Evolutionary conservation across 306 rosid species (phyloP).

Genomic region (Begonia masoniana): DNA sequence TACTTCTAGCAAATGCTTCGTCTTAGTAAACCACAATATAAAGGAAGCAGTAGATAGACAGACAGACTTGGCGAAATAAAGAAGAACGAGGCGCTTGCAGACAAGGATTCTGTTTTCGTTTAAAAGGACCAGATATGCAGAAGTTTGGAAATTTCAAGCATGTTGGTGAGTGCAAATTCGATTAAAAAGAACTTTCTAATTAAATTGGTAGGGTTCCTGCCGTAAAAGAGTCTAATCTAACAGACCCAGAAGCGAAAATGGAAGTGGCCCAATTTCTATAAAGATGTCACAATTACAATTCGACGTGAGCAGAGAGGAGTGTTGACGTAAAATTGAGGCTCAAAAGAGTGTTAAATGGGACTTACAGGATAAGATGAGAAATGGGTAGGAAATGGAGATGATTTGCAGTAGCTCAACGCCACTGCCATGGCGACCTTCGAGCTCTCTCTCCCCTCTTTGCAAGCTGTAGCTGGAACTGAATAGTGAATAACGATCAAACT

Average conservation of each 20-base stretch:
- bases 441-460: not conserved
- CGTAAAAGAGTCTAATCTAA: not conserved
- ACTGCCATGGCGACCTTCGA: constrained; percentile 29
- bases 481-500: too few relatives aligned
- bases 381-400: constrained; percentile 40
- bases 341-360: not conserved
- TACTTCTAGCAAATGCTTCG: not conserved
- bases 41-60: not conserved
- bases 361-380: constrained; percentile 21
- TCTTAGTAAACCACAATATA: not conserved
- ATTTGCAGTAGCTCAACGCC: constrained; percentile 31
- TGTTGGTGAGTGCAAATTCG: not conserved
- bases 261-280: not conserved
- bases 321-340: not conserved
- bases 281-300: not conserved
- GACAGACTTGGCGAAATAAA: too few relatives aligned
- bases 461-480: too few relatives aligned
- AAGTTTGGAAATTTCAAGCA: not conserved
- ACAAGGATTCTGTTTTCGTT: not conserved
- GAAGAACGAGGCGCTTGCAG: not conserved
- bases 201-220: not conserved
- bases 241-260: not conserved
- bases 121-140: not conserved
- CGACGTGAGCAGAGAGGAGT: not conserved
- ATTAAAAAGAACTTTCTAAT: not conserved